phyloP scores from a whole-genome alignment of 345 rosid genomes.

The Citrus hindsii region DNA sequence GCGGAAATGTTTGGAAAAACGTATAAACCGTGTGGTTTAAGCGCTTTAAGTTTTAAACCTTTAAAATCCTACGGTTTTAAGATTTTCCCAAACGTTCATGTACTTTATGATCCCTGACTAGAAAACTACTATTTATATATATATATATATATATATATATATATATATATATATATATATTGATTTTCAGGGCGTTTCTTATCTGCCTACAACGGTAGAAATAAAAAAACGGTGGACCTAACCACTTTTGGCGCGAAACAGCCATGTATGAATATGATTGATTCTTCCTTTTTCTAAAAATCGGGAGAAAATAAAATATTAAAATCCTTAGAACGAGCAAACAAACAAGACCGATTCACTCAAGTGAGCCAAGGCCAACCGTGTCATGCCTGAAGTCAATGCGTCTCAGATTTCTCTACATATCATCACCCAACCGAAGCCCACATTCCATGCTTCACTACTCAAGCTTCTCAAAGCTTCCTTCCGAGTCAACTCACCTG shows the following conservation, averaged over 20 bases:
- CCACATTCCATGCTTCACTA: slow-evolving; percentile 19
- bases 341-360: background rate
- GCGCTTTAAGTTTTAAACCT: too few species aligned
- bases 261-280: background rate
- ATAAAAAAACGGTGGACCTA: background rate
- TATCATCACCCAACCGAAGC: slow-evolving; percentile 14
- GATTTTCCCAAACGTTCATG: too few species aligned
- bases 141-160: too few species aligned
- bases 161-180: too few species aligned
- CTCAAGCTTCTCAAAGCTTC: slow-evolving; percentile 23
- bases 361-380: background rate
- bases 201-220: too few species aligned
- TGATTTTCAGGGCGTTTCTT: too few species aligned
- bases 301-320: background rate
- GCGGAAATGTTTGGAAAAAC: too few species aligned
- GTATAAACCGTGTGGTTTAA: too few species aligned
- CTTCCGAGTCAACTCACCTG: slow-evolving; percentile 5
- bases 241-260: background rate
- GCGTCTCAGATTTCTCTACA: slow-evolving; percentile 20
- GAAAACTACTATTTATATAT: too few species aligned
- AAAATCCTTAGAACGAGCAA: background rate
- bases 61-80: too few species aligned
- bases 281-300: background rate
- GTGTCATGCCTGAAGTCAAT: slow-evolving; percentile 13
- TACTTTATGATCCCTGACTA: too few species aligned